Evolutionary conservation across 768 basidiomycete genomes (phyloP), one percentile per base, ranked within the genome.

Genomic region (Tricholoma saponaceum): DNA sequence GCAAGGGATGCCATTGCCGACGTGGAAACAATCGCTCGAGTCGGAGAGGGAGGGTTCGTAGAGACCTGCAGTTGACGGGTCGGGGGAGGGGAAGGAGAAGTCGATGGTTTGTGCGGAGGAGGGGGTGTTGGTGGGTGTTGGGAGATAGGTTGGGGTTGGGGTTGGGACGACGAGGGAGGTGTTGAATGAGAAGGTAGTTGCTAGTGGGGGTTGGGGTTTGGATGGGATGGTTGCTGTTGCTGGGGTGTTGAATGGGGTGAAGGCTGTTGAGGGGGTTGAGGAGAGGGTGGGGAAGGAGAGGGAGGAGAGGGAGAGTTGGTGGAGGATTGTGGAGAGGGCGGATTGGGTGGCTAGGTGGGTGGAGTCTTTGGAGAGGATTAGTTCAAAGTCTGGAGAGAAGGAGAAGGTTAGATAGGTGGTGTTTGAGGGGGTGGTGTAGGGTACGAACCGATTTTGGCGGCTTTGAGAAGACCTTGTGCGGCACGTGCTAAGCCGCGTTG

Each of bases 21-120:
- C 64, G 57, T 83, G 83, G 37, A 72, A 69, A 58, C 74, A 83
- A 60, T 85, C 83, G 52, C 80, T 82, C 10, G 80, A 80, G 64
- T 84, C 83, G 0, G 80, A 82, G 8, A 75, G 70, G 1, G 75
- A 75, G 7, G 73, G 46, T 9, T 12, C 25, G 46, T 47, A 47
- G 46, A 47, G 14, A 1, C 25, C 12, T 25, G 23, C 4, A 9
- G 46, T 26, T 4, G 25, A 26, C 0, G 12, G 14, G 16, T 5
- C 8, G 5, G 25, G 25, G 13, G 46, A 26, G 23, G 74, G 72
- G 59, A 72, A 75, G 23, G 66, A 60, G 44, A 72, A 72, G 57
- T 76, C 71, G 22, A 71, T 60, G 18, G 54, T n/a, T n/a, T n/a
- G n/a, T n/a, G n/a, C n/a, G 59, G 4, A 62, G 55, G 16, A 26